Evolutionary conservation across 2,329 filamentous ascomycete species (phyloP).

Genomic region (Epichloe amarillans): DNA sequence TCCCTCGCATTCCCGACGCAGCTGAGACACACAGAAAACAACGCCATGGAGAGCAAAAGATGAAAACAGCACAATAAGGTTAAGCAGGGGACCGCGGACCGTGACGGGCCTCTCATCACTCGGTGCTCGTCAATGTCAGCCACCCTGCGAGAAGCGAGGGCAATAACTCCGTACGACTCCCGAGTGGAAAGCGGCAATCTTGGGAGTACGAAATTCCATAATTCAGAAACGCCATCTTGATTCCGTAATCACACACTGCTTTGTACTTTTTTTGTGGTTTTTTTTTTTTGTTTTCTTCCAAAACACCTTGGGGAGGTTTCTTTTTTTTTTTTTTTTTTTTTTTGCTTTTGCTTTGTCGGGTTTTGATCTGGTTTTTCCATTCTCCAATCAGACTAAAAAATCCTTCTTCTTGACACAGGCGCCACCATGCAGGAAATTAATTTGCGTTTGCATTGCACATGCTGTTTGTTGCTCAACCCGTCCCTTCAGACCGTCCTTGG

Average conservation of each 20-base stretch:
- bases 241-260: slow-evolving; percentile 7
- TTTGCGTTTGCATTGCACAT: slow-evolving; percentile 5
- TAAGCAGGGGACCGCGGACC: slow-evolving; percentile 18
- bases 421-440: slow-evolving; percentile 10
- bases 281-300: slow-evolving; percentile 10
- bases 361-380: slow-evolving; percentile 10
- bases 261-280: slow-evolving; percentile 7
- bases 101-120: slow-evolving; percentile 12
- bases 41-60: slow-evolving; percentile 8
- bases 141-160: slow-evolving; percentile 31
- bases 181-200: slow-evolving; percentile 35
- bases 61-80: slow-evolving; percentile 8
- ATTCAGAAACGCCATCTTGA: slow-evolving; percentile 19
- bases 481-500: slow-evolving; percentile 40
- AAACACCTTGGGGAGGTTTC: neutral
- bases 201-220: slow-evolving; percentile 18
- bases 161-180: slow-evolving; percentile 19
- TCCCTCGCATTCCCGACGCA: too few relatives aligned
- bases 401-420: neutral
- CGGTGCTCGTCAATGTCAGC: slow-evolving; percentile 31
- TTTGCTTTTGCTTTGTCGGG: slow-evolving; percentile 2
- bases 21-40: neutral
- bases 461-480: slow-evolving; percentile 1
- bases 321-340: slow-evolving; percentile 11
- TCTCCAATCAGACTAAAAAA: slow-evolving; percentile 1